Base-by-base conservation (phyloP, 768 basidiomycete genomes). In the Tephrocybe sp. region DNA sequence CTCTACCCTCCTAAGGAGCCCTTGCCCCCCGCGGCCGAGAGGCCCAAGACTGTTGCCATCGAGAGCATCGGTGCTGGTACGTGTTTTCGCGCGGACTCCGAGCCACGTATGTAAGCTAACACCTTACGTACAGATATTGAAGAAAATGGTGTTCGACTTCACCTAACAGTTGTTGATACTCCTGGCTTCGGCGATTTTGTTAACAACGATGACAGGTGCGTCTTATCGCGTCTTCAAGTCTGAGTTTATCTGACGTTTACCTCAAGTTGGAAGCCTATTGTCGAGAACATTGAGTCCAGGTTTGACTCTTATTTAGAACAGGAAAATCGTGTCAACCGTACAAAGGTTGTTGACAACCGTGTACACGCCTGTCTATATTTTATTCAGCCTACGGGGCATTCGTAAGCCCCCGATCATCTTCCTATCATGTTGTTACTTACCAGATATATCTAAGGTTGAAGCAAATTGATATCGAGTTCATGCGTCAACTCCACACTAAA, bases 101-200 rank as follows among this genome's bases (percentile, higher is more conserved):
- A 44, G 42, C 60, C 58, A 61, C 58, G 50, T 62, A 61, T 59
- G 47, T 47, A 60, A 52, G 47, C 47, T 44, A 58, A 55, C 55
- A 42, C 31, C 58, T 68, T 64, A 58, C 60, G 59, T 65, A 53
- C 69, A 97, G 97, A 99, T 67, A 98, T 99, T 63, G 96, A 98
- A 75, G 97, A 99, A 76, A 96, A 89, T 52, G 96, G 95, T 51
- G 97, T 98, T 34, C 84, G 95, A 59, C 83, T 98, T 36, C 93
- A 94, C 65, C 74, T 99, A 49, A 98, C 94, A n/a, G 96, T 99
- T 54, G 97, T 99, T 55, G 97, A 99, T 67, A 99, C 95, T 24
- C 97, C 97, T 49, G 97, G 97, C 27, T 99, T 98, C 64, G 97
- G 97, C 53, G 97, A 99, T 69, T 98, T 97, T 69, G 95, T 98